phyloP scores from a whole-genome alignment of 768 basidiomycete species.

The Hygrocybe punicea region DNA sequence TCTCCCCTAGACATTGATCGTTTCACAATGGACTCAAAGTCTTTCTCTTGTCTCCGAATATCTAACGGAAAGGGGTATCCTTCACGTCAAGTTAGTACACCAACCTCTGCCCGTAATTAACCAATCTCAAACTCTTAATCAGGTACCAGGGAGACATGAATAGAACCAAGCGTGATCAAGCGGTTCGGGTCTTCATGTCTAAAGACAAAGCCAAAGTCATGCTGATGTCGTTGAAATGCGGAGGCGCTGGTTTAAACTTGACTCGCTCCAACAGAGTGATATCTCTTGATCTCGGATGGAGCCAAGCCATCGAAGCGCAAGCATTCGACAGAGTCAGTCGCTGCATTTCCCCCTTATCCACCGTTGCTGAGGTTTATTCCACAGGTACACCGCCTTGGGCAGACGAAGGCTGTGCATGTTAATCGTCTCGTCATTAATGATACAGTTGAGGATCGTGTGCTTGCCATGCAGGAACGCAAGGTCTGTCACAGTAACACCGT shows the following conservation, averaged over 20 bases:
- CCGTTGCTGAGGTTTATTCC: no score
- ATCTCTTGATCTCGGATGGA: conserved; percentile 60
- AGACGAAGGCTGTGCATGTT: conserved; percentile 48
- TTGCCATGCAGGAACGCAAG: conserved; percentile 61
- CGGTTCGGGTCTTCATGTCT: conserved; percentile 59
- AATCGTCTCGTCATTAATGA: conserved; percentile 55
- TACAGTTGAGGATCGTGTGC: conserved; percentile 69
- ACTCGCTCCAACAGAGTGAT: conserved; percentile 52
- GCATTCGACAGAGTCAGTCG: conserved; percentile 42
- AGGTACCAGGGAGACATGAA: conserved; percentile 65
- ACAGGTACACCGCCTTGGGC: conserved; percentile 57
- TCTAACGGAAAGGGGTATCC: conserved; percentile 48
- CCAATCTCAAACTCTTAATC: background rate
- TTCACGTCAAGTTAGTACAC: conserved; percentile 50
- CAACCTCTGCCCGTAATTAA: background rate
- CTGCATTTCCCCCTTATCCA: no score
- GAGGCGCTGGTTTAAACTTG: conserved; percentile 41
- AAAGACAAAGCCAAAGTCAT: conserved; percentile 55
- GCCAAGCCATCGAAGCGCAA: conserved; percentile 58
- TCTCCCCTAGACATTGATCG: conserved; percentile 49
- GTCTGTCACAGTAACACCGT: conserved; percentile 21
- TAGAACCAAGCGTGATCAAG: conserved; percentile 47
- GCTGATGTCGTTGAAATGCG: conserved; percentile 64
- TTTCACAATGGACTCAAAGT: conserved; percentile 70
- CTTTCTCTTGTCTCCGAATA: conserved; percentile 62